These are phyloP conservation scores for Bryopsis sp. DNA, from an alignment of 139 green algal species.

Conservation along the genomic window DNA sequence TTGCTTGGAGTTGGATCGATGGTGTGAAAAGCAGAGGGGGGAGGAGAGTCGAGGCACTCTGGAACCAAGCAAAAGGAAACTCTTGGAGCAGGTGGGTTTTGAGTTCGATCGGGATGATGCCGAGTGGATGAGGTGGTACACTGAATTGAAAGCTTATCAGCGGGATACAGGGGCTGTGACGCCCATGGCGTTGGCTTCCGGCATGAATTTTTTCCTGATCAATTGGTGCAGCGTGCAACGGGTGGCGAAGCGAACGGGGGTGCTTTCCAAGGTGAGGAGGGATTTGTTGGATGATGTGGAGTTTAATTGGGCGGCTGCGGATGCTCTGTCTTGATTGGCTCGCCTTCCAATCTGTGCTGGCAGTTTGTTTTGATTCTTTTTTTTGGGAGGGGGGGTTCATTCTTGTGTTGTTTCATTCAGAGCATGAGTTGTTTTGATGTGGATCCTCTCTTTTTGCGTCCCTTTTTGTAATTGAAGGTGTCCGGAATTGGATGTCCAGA, in stretches of 20 bases:
- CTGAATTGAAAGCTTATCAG: not conserved
- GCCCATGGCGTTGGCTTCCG: not conserved
- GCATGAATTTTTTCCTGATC: slow-evolving; percentile 24
- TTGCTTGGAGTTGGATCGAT: not conserved
- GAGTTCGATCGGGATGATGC: not conserved
- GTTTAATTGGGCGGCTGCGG: slow-evolving; percentile 55
- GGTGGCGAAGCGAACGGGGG: slow-evolving; percentile 38
- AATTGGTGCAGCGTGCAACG: slow-evolving; percentile 60
- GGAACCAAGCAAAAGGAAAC: not conserved
- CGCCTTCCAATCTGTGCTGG: too few species aligned
- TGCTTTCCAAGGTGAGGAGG: slow-evolving; percentile 25
- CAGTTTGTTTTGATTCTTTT: too few species aligned
- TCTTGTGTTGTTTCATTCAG: too few species aligned
- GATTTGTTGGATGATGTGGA: slow-evolving; percentile 30
- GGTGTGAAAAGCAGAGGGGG: not conserved
- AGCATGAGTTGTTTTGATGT: too few species aligned
- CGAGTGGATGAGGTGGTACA: not conserved
- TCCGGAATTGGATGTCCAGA: too few species aligned
- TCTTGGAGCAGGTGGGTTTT: not conserved
- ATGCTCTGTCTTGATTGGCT: slow-evolving; percentile 39
- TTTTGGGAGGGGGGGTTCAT: too few species aligned
- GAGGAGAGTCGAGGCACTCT: not conserved
- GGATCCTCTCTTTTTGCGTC: too few species aligned
- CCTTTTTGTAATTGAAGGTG: too few species aligned
- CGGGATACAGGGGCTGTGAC: not conserved